phyloP scores from a whole-genome alignment of 2,329 filamentous ascomycete genomes.

The Emmonsia crescens region DNA sequence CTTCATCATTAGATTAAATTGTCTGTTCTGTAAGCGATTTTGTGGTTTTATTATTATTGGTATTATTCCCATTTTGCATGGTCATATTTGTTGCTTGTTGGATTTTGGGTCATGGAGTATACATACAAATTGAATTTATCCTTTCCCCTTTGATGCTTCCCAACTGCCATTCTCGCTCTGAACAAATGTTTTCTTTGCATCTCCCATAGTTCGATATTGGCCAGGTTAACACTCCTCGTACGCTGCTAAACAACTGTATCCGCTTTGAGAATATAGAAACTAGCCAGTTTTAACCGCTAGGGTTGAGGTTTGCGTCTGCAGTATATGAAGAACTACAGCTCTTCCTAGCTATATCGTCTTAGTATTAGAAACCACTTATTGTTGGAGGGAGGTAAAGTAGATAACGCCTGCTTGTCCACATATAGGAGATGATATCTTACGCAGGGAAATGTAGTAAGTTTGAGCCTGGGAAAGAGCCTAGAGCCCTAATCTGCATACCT shows the following conservation, averaged over 20 bases:
- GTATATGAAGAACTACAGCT: neutral
- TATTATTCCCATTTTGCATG: neutral
- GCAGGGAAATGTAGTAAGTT: neutral
- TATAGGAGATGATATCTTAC: neutral
- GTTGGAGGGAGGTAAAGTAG: neutral
- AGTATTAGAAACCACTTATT: neutral
- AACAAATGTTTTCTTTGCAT: neutral
- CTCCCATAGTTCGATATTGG: neutral
- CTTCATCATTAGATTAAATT: neutral
- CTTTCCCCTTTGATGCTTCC: neutral
- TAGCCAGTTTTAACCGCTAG: neutral
- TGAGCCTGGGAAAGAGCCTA: neutral
- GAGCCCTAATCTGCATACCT: neutral
- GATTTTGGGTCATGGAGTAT: neutral
- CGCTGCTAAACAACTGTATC: neutral
- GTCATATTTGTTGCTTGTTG: neutral
- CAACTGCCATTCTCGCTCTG: neutral
- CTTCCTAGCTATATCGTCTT: neutral
- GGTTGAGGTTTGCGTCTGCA: neutral
- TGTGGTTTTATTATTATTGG: neutral
- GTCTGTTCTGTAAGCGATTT: neutral
- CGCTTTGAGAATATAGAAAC: neutral
- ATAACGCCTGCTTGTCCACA: neutral
- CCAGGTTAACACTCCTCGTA: neutral
- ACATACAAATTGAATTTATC: neutral